These are phyloP conservation scores for Sporodiniella umbellata DNA, from an alignment of 371 early-diverging fungal species.

Conservation along the genomic window DNA sequence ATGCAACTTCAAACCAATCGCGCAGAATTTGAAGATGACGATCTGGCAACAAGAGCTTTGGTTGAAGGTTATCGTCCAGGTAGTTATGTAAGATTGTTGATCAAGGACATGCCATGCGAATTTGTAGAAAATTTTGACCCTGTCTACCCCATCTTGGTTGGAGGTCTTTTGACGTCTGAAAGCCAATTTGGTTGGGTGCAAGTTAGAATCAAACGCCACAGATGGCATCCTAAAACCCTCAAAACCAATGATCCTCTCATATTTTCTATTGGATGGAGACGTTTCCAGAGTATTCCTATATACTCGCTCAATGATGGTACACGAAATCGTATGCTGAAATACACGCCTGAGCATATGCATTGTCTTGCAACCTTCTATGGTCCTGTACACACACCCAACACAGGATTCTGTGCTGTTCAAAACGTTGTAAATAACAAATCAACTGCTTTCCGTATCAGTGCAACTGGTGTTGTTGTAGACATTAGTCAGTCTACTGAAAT, in stretches of 20 bases:
- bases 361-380: conserved; percentile 94
- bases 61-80: conserved; percentile 91
- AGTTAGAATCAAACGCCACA: conserved; percentile 95
- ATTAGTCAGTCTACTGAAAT: conserved; percentile 87
- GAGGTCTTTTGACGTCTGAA: conserved; percentile 87
- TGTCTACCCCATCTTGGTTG: conserved; percentile 82
- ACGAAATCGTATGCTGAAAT: conserved; percentile 97
- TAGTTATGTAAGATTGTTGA: conserved; percentile 87
- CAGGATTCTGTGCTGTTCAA: conserved; percentile 93
- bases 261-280: conserved; percentile 98
- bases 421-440: conserved; percentile 68
- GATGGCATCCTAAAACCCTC: conserved; percentile 95
- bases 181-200: conserved; percentile 91
- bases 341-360: conserved; percentile 99
- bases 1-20: conserved; percentile 78
- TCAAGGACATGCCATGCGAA: conserved; percentile 90
- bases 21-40: conserved; percentile 84
- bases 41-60: conserved; percentile 68
- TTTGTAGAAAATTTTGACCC: conserved; percentile 92
- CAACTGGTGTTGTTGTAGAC: conserved; percentile 93
- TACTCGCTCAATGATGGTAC: conserved; percentile 93
- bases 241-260: conserved; percentile 98
- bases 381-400: conserved; percentile 90
- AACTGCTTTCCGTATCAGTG: conserved; percentile 87
- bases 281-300: conserved; percentile 95